Evolutionary conservation across 2,329 filamentous ascomycete genomes (phyloP), one percentile per base, ranked within the genome.

Genomic region (Xylaria sp.): DNA sequence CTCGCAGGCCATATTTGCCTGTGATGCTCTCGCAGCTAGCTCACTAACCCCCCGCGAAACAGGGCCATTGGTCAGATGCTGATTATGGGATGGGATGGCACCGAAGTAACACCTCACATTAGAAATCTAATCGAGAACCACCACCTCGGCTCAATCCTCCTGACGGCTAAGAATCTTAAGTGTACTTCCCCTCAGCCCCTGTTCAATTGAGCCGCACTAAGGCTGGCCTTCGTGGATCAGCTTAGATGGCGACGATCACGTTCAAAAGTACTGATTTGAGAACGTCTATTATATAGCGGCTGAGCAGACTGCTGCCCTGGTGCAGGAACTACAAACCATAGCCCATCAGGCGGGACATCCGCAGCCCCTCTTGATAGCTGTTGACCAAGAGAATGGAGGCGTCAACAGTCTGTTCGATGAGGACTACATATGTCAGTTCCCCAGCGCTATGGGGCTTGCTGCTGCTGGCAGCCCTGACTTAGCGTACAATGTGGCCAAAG

Each of bases 311-410:
- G 94, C 94, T 45, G 87, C 85, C 72, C 84, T 98, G 43, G 92
- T 97, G 31, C 90, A 95, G 73, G 93, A 98, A 73, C 83, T 99
- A 46, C 95, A 99, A 78, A 93, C 89, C 52, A 94, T 96, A 73
- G 95, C 95, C 38, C 91, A 92, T 73, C 86, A 96, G 77, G 90
- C 94, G 63, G 94, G 94, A 19, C 94, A 98, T 76, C 90, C 91
- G 2, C 89, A 94, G 2, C 95, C 95, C 2, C 80, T 99, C 17
- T 83, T 96, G 57, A 97, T 99, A 70, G 94, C 91, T 40, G 82
- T 98, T 38, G 95, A 98, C 74, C 95, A 99, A 75, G 95, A 99
- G 77, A 98, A 99, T 87, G 95, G 95, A 67, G 94, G 94, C 2
- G 94, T 97, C 76, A 98, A 97, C 80, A 97, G 92, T 78, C 84